Evolutionary conservation across 768 basidiomycete genomes (phyloP).

Genomic region (Zangia roseola): DNA sequence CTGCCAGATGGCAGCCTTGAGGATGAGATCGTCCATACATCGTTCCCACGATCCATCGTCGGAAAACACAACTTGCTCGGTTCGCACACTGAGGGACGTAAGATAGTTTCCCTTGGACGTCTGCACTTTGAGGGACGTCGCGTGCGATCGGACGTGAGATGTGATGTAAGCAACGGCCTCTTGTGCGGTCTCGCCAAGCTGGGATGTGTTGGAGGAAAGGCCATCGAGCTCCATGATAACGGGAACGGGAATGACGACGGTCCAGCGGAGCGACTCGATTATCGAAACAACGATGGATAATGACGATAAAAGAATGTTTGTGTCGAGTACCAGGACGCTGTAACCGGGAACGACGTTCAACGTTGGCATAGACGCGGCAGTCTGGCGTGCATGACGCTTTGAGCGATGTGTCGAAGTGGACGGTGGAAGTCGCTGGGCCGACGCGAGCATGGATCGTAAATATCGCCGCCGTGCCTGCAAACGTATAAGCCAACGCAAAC

Average conservation of each 20-base stretch:
- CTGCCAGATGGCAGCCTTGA: slow-evolving; percentile 92
- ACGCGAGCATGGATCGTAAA: slow-evolving; percentile 63
- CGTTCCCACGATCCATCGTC: slow-evolving; percentile 51
- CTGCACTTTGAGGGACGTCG: slow-evolving; percentile 84
- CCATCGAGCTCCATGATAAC: slow-evolving; percentile 98
- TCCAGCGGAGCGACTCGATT: slow-evolving; percentile 82
- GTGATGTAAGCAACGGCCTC: slow-evolving; percentile 75
- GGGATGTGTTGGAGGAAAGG: slow-evolving; percentile 60
- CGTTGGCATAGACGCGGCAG: slow-evolving; percentile 36
- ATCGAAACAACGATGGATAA: slow-evolving; percentile 69
- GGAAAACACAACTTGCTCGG: slow-evolving; percentile 78
- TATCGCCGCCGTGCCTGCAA: slow-evolving; percentile 71
- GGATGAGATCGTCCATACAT: slow-evolving; percentile 93
- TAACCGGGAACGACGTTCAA: slow-evolving; percentile 77
- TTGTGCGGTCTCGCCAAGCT: slow-evolving; percentile 73
- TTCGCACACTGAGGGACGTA: slow-evolving; percentile 73
- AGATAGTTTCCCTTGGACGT: slow-evolving; percentile 96
- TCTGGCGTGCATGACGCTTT: slow-evolving; percentile 27
- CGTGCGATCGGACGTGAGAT: slow-evolving; percentile 69
- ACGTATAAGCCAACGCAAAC: slow-evolving; percentile 6
- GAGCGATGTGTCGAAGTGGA: slow-evolving; percentile 28
- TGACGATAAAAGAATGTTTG: slow-evolving; percentile 90
- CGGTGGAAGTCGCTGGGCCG: slow-evolving; percentile 34
- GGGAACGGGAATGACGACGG: slow-evolving; percentile 86
- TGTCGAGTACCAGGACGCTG: slow-evolving; percentile 89